Evolutionary conservation across 495 filamentous ascomycete species (phyloP).

Genomic region (Beverwykella pulmonaria): DNA sequence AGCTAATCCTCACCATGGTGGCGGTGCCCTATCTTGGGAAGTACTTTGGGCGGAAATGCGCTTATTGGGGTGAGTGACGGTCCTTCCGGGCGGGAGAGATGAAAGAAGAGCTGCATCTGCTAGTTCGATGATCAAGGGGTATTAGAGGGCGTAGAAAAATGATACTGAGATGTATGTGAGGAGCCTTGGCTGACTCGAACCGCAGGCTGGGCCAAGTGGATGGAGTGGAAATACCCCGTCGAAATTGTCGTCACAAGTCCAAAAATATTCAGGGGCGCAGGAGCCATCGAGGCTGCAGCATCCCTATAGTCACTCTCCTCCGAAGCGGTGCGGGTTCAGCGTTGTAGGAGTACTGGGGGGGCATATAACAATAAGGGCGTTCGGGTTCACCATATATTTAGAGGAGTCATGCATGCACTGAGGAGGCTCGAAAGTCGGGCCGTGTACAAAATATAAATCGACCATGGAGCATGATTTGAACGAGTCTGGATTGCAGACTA

Average conservation of each 20-base stretch:
- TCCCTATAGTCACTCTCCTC: slow-evolving; percentile 53
- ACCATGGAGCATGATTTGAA: no score
- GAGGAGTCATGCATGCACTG: neutral
- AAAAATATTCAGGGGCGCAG: slow-evolving; percentile 63
- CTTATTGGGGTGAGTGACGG: slow-evolving; percentile 90
- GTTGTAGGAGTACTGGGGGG: neutral
- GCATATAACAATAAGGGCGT: neutral
- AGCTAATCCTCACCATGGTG: slow-evolving; percentile 90
- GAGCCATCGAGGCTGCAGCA: slow-evolving; percentile 71
- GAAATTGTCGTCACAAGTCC: slow-evolving; percentile 62
- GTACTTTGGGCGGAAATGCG: slow-evolving; percentile 88
- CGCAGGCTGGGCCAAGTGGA: slow-evolving; percentile 70
- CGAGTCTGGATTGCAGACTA: no score
- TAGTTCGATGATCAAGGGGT: neutral
- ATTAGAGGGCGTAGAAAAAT: no score
- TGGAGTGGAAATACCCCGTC: slow-evolving; percentile 78
- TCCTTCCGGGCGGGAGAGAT: no score
- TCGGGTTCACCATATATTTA: neutral
- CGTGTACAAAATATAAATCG: no score
- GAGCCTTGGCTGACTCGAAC: slow-evolving; percentile 11
- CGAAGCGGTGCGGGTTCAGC: neutral
- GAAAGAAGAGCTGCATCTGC: no score
- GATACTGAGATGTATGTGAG: neutral
- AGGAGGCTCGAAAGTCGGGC: neutral
- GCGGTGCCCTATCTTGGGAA: slow-evolving; percentile 91